Evolutionary conservation across 2,329 filamentous ascomycete species (phyloP), one percentile per base, ranked within the genome.

Genomic region (Apiospora kogelbergensis): DNA sequence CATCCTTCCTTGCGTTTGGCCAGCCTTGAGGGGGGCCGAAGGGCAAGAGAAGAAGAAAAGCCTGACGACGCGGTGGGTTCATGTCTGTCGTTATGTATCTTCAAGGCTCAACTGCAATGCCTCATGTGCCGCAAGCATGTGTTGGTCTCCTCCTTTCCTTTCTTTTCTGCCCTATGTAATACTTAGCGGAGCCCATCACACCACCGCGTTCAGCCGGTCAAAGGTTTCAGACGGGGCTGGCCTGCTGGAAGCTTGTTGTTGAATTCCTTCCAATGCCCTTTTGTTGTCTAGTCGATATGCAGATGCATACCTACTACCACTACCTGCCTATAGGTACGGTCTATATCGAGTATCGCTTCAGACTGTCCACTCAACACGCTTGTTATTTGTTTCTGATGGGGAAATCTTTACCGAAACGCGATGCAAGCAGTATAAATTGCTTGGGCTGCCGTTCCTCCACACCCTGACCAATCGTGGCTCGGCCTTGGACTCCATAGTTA

Each of bases 121-220:
- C 26, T 60, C 26, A 37, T 60, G 30, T 37, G 30, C 30, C 53
- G 17, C 30, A 60, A 30, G 5, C 53, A 37, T 37, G 30, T n/a
- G 20, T n/a, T n/a, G 17, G 30, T 15, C 46, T 57, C 53, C 15
- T 60, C 17, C 20, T 37, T 37, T 60, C 26, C 9, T 60, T 60
- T 37, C 30, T 60, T 60, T 60, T 37, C 17, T 60, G 17, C 30
- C 53, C 30, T 60, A 30, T 20, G n/a, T 60, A n/a, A 37, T 60
- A 33, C 53, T 33, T 22, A 60, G 53, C 53, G 53, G 53, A 60
- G 53, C 53, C 30, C 53, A 37, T 60, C 53, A 60, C 53, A 60
- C 53, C 53, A 60, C 30, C 53, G 20, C 17, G 37, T 60, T 60
- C 53, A 60, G 53, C 53, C 30, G 53, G 53, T 60, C 30, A 60